These are phyloP conservation scores for Nicotiana otophora DNA, from an alignment of 257 asterid species.

Conservation along the genomic window DNA sequence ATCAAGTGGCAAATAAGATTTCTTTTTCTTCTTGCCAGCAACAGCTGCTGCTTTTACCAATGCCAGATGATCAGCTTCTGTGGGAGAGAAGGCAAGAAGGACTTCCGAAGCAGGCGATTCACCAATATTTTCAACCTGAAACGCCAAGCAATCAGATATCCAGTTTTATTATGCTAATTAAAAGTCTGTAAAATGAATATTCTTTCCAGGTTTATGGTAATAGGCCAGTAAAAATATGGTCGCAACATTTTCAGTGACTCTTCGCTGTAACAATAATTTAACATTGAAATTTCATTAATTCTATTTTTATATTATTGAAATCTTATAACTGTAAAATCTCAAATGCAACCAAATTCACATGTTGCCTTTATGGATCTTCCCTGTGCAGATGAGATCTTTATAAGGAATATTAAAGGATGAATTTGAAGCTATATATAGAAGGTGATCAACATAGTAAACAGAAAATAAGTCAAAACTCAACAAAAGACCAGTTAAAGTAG, in stretches of 20 bases:
- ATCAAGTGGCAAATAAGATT: conserved; percentile 59
- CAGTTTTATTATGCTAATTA: neutral
- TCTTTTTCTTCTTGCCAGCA: conserved; percentile 82
- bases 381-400: neutral
- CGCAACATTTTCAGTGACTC: neutral
- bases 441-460: neutral
- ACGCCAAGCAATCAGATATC: conserved; percentile 9
- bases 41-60: conserved; percentile 65
- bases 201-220: neutral
- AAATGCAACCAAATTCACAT: neutral
- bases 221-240: neutral
- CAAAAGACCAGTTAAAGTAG: neutral
- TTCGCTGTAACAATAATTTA: neutral
- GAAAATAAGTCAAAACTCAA: neutral
- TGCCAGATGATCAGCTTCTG: conserved; percentile 69
- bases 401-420: neutral
- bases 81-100: conserved; percentile 73
- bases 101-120: conserved; percentile 61
- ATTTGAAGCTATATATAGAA: neutral
- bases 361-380: neutral
- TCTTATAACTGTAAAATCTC: neutral
- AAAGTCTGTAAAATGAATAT: neutral
- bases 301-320: neutral
- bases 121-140: conserved; percentile 76
- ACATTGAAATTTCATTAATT: neutral